Evolutionary conservation across 106 monocot species (phyloP).

Genomic region (Cymbidium sinense): DNA sequence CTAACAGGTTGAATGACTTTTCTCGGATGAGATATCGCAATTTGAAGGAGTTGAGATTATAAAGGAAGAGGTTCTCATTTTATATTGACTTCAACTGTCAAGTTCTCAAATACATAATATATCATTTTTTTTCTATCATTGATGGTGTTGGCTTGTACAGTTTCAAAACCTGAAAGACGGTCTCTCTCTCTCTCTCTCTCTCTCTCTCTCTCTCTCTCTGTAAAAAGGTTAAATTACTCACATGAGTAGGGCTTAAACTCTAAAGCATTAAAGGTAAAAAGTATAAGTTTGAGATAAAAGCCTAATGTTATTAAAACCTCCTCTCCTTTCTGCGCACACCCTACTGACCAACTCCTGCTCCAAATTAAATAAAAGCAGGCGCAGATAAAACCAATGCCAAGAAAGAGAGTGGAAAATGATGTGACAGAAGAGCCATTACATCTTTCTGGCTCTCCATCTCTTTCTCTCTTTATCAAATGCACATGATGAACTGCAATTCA

Average conservation of each 20-base stretch:
- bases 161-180: background rate
- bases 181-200: too few species aligned
- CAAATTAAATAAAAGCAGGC: background rate
- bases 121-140: background rate
- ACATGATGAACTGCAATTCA: background rate
- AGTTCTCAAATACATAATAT: background rate
- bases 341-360: background rate
- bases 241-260: too few species aligned
- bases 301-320: background rate
- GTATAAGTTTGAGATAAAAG: background rate
- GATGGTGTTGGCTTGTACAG: background rate
- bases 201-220: too few species aligned
- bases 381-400: background rate
- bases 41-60: too few species aligned
- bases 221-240: too few species aligned
- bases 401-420: constrained; percentile 4
- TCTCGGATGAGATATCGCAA: too few species aligned
- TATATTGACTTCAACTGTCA: background rate
- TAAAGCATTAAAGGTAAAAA: too few species aligned
- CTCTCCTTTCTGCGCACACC: background rate
- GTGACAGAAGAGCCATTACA: constrained; percentile 4
- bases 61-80: background rate
- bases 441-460: background rate
- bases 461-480: background rate
- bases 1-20: too few species aligned